Base-by-base conservation (phyloP, 192 early-diverging fungal species). In the Mortierella hygrophila region DNA sequence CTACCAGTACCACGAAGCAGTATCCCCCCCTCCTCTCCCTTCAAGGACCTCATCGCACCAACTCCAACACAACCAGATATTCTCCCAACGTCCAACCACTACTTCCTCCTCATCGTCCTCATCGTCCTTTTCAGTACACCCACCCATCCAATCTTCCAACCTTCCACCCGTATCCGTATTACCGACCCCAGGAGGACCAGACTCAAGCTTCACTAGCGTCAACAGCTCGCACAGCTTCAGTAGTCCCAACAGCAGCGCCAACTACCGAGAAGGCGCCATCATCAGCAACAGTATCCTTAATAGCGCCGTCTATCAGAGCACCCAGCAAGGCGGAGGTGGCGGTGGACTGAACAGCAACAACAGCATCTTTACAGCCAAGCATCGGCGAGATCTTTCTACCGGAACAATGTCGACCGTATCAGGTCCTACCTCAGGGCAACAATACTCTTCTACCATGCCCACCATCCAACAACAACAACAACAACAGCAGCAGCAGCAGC, bases 231-330 rank as follows among this genome's bases (percentile, higher is more conserved):
- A 76, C 63, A 81, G 79, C 41, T 71, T 69, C 23, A 78, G 35
- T 29, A 81, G 83, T 32, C 54, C 15, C 38, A 44, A 46, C 69
- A 73, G 60, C 32, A 86, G 79, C 65, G 41, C 73, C 68, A 32
- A 68, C 68, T 37, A 71, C 79, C 65, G 82, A 71, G 54, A 85
- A 78, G 76, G 76, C 63, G 55, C 74, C 72, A 82, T 80, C 37
- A 37, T 77, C 72, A 74, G 71, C 85, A 83, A 81, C 74, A 85
- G 83, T 29, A 77, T 85, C 37, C 75, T 85, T 52, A 81, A 70
- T 72, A 86, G 78, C 84, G 63, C 78, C 63, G 77, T 74, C 74
- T 76, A 60, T 40, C 73, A 76, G 44, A 76, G 72, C 54, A 72
- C 79, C 44, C 29, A 40, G 7, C 37, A 18, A 18, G 63, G 68